Evolutionary conservation across 148 eudicot genomes (phyloP).

Genomic region (Arctostaphylos glauca): DNA sequence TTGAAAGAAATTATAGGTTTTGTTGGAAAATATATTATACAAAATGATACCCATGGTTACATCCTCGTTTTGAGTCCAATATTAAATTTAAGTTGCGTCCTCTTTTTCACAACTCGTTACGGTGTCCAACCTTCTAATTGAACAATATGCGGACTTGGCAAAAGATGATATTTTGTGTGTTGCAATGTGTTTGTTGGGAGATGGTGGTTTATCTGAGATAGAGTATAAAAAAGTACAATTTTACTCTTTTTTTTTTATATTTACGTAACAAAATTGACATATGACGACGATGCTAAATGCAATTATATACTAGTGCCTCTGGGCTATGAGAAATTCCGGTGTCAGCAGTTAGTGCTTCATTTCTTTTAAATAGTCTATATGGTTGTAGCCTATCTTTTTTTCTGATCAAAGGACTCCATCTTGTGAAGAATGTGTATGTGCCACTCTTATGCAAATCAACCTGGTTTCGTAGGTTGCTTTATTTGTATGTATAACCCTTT

Average conservation of each 20-base stretch:
- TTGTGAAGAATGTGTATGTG: background rate
- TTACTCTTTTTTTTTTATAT: background rate
- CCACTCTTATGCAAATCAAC: background rate
- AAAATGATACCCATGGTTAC: background rate
- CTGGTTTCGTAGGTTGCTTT: background rate
- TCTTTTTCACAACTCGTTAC: too few species aligned
- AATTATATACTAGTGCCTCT: background rate
- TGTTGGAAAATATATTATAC: background rate
- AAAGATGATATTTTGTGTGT: too few species aligned
- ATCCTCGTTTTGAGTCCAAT: too few species aligned
- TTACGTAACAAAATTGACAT: background rate
- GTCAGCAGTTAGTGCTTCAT: background rate
- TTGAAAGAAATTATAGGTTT: background rate
- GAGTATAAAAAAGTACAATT: too few species aligned
- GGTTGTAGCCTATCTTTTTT: background rate
- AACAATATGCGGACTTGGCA: too few species aligned
- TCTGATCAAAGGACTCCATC: background rate
- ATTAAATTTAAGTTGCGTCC: too few species aligned
- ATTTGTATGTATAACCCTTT: background rate
- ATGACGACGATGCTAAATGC: background rate
- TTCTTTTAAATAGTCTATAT: background rate
- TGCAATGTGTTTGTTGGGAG: too few species aligned
- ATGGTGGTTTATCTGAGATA: too few species aligned
- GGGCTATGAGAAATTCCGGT: background rate
- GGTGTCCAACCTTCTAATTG: too few species aligned